These are phyloP conservation scores for Ramaria rubella DNA, from an alignment of 768 basidiomycete species.

Conservation along the genomic window DNA sequence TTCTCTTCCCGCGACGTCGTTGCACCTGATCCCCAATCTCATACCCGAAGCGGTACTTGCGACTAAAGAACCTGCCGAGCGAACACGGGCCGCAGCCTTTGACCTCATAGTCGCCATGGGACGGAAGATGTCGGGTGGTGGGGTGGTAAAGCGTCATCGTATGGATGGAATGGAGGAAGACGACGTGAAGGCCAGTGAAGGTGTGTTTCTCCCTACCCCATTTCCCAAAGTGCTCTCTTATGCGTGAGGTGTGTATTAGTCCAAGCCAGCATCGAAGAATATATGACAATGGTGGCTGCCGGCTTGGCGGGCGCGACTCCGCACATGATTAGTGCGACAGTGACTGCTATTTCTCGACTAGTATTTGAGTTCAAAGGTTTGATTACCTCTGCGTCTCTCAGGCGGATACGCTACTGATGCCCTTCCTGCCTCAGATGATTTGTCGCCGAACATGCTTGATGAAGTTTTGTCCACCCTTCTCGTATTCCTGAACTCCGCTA, in stretches of 20 bases:
- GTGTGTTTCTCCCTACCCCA: constrained; percentile 17
- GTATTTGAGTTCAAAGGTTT: constrained; percentile 94
- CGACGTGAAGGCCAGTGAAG: constrained; percentile 38
- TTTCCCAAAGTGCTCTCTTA: no score
- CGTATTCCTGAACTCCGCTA: constrained; percentile 88
- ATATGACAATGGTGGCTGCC: constrained; percentile 93
- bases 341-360: constrained; percentile 88
- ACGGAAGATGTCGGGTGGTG: constrained; percentile 82
- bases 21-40: constrained; percentile 82
- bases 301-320: constrained; percentile 89
- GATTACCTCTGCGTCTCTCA: constrained; percentile 11
- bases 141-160: constrained; percentile 68
- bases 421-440: constrained; percentile 42
- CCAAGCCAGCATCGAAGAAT: constrained; percentile 78
- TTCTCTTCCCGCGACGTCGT: constrained; percentile 55
- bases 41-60: constrained; percentile 93
- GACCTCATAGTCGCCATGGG: constrained; percentile 90
- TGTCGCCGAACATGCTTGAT: constrained; percentile 64
- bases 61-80: constrained; percentile 95
- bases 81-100: constrained; percentile 82
- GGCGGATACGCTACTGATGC: background rate
- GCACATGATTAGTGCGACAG: constrained; percentile 97
- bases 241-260: no score
- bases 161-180: constrained; percentile 74
- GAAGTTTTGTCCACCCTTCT: constrained; percentile 83